Evolutionary conservation across 2,329 filamentous ascomycete genomes (phyloP), one percentile per base, ranked within the genome.

Genomic region (Trichophaea hybrida): DNA sequence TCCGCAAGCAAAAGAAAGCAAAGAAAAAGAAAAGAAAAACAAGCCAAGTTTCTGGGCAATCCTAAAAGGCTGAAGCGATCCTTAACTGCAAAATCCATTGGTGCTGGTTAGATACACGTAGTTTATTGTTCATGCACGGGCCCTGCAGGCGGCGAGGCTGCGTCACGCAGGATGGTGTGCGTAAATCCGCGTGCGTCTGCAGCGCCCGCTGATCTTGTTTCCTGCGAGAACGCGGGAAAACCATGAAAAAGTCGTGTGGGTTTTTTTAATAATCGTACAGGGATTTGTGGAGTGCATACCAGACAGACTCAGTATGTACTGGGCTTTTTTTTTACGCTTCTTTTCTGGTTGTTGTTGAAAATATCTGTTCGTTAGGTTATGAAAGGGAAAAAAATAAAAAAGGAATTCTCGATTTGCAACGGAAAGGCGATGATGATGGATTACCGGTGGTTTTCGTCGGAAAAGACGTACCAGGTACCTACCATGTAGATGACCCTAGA

Each of bases 181-280:
- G 62, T 65, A 64, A 64, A 65, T 58, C 63, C 59, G 63, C 62
- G 64, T 64, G 64, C 64, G 63, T 64, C 63, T 65, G 64, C 64
- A 64, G 57, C 61, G 40, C 7, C 55, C 59, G 64, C 60, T 65
- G 64, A 65, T 65, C 64, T 64, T 51, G 57, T 60, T 54, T 54
- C 62, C 60, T 62, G 61, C 59, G 61, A 63, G 61, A 57, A 50
- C 52, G 58, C 62, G 55, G 60, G 62, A 64, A 64, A 63, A 15
- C 48, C 56, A 57, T 13, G 44, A 49, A 31, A 37, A 48, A 7
- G 24, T 8, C 24, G 24, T 24, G 24, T 24, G 24, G 24, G 24
- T 24, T 55, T 33, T 35, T n/a, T 10, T 55, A 13, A 13, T 35
- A n/a, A 15, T 32, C 24, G 24, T 24, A 24, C 24, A 24, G 24